Evolutionary conservation across 2,329 filamentous ascomycete species (phyloP).

Genomic region (Sclerotinia glacialis): DNA sequence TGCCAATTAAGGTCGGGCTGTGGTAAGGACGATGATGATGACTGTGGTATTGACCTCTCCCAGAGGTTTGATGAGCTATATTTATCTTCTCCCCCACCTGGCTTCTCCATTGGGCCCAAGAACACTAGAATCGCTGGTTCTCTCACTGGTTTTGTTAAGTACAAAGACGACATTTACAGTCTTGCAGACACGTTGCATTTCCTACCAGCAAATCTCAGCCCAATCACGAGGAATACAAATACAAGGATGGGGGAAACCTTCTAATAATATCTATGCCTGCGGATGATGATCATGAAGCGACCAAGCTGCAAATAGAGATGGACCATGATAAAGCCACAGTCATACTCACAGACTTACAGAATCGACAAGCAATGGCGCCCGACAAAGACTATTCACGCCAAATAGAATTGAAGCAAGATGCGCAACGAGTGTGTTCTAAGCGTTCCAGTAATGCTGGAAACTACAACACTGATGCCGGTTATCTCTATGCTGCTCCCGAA

Average conservation of each 20-base stretch:
- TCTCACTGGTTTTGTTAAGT: neutral
- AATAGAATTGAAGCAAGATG: neutral
- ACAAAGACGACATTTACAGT: neutral
- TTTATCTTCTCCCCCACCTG: neutral
- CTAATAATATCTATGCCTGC: neutral
- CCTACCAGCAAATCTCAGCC: neutral
- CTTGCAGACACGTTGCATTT: neutral
- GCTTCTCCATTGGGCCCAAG: neutral
- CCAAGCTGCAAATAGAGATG: neutral
- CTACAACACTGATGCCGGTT: neutral
- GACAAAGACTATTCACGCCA: neutral
- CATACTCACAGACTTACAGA: too few species aligned
- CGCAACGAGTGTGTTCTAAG: too few species aligned
- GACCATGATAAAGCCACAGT: neutral
- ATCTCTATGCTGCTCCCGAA: neutral
- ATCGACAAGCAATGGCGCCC: too few species aligned
- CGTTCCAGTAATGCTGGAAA: neutral
- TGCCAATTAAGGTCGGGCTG: neutral
- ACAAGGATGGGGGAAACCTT: neutral
- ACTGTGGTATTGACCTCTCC: too few species aligned
- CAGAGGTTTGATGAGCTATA: too few species aligned
- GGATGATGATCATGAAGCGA: neutral
- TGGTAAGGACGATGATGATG: too few species aligned
- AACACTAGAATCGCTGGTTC: neutral
- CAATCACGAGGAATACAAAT: neutral